Evolutionary conservation across 148 eudicot genomes (phyloP), one percentile per base, ranked within the genome.

Genomic region (Spergularia bocconei): DNA sequence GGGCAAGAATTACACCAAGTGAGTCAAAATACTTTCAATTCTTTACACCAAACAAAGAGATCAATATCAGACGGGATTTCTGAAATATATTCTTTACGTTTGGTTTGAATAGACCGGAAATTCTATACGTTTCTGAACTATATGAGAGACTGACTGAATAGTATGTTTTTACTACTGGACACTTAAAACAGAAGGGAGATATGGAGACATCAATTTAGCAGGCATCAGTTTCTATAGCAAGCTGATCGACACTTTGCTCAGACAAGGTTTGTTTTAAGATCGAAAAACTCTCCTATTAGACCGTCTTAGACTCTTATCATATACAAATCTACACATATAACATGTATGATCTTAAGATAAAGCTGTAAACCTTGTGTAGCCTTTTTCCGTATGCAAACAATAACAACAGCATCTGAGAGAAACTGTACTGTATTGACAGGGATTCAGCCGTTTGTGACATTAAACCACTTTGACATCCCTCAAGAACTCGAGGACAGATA

Each of bases 1-100:
- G 92, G 96, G 86, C 96, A 6, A 79, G 91, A 79, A 82, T 91
- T 62, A 81, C 89, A 82, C 89, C 92, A 11, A 88, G 96, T 91
- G 83, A 77, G 91, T 73, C 56, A 50, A 52, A 20, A 52, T 19
- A 33, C 44, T 20, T 12, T 25, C 21, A 56, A 33, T 13, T 23
- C 52, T 20, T 54, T 3, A 61, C 6, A 7, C 1, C 20, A 3
- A 60, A 23, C 11, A 67, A 12, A 21, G 53, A 4, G n/a, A 8
- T 25, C 25, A 15, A 13, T 25, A 54, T 16, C 0, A 51, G 1
- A 29, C 36, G 36, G 36, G 2, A 29, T 29, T 29, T 2, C 36
- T 29, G 36, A 29, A 29, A 0, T 3, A 29, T 6, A 44, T 44
- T 44, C 8, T 44, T 44, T 9, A 44, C 48, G 48, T 44, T 44